phyloP scores from a whole-genome alignment of 2,329 filamentous ascomycete genomes.

The Fusarium citri region DNA sequence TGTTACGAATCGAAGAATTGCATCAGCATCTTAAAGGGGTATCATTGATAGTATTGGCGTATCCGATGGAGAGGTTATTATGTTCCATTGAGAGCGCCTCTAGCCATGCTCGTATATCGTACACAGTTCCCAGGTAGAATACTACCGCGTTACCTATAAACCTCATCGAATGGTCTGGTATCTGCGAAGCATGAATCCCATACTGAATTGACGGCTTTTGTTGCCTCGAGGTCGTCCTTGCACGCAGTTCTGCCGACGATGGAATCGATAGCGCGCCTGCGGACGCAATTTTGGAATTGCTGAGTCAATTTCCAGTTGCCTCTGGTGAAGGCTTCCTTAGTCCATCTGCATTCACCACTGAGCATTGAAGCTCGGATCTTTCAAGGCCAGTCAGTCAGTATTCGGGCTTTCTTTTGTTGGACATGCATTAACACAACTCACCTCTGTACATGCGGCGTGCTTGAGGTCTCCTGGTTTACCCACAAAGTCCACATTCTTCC shows the following conservation, averaged over 20 bases:
- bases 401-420: neutral
- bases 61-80: conserved; percentile 26
- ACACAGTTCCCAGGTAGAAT: conserved; percentile 33
- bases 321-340: conserved; percentile 84
- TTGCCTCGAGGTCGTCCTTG: conserved; percentile 86
- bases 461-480: conserved; percentile 74
- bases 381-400: conserved; percentile 12
- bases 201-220: conserved; percentile 93
- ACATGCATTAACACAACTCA: conserved; percentile 52
- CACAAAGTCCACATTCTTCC: conserved; percentile 83
- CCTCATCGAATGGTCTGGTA: conserved; percentile 95
- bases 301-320: conserved; percentile 90
- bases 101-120: conserved; percentile 35
- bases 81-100: conserved; percentile 25
- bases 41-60: conserved; percentile 44
- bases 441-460: conserved; percentile 95
- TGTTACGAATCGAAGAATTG: conserved; percentile 28
- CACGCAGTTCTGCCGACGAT: conserved; percentile 82
- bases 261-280: conserved; percentile 81
- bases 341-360: conserved; percentile 93
- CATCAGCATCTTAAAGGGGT: conserved; percentile 35
- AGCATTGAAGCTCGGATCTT: conserved; percentile 93
- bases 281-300: conserved; percentile 93
- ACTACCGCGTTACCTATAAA: conserved; percentile 74
- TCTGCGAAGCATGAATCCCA: conserved; percentile 98